Evolutionary conservation across 768 basidiomycete genomes (phyloP), one percentile per base, ranked within the genome.

Genomic region (Phlebiopsis flavidoalba): DNA sequence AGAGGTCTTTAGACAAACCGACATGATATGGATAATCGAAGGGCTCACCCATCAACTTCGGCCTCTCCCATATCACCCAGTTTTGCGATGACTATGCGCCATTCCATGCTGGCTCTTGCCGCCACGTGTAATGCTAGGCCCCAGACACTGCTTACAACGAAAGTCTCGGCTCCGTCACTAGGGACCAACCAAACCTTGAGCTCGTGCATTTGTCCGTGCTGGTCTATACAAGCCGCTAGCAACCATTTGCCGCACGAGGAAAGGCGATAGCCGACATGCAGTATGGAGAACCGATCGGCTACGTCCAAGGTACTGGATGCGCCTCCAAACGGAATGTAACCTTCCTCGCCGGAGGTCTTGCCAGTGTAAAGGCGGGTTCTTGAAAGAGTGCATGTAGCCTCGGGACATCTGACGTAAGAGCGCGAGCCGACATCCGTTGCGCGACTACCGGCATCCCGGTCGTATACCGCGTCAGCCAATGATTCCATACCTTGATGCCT

Each of bases 241-340:
- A 93, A 76, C 93, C 92, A 94, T 69, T 87, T 88, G 10, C 86
- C 81, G 60, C 87, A 89, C 5, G 70, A 65, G 11, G 87, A 86
- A 1, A 88, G 62, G 45, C 74, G 78, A 70, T 95, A 95, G 2
- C 84, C 93, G 43, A 93, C 79, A 69, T 95, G 93, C 48, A 95
- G 74, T 57, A 93, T 72, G 1, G 82, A 85, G 63, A 85, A 78
- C 31, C 80, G 74, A 55, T 86, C 83, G 51, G 80, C 57, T 15
- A 86, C 80, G 59, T 85, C 85, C 46, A 80, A 65, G 1, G 80
- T 71, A 7, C 71, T 72, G 72, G 67, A 19, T 77, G 77, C 58
- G 77, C 76, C 35, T 78, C 73, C 37, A 73, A 69, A 33, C 66
- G 67, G 56, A 80, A 79, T 7, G 72, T 71, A 31, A 79, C 75